Evolutionary conservation across 2,329 filamentous ascomycete species (phyloP).

Genomic region (Hypoxylon sp.): DNA sequence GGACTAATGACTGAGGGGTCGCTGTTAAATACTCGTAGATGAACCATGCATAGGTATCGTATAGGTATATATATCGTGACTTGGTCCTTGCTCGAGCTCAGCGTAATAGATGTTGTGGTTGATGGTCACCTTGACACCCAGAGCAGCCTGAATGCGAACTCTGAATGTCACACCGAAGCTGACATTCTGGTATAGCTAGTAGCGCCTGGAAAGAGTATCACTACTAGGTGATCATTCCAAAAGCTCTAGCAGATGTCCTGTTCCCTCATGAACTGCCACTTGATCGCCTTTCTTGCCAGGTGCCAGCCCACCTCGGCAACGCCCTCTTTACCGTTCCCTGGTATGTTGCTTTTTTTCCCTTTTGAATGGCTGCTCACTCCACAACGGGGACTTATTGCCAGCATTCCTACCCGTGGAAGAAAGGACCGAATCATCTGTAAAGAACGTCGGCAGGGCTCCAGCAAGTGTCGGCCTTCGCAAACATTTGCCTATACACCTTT

Average conservation of each 20-base stretch:
- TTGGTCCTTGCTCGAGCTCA: slow-evolving; percentile 4
- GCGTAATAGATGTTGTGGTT: slow-evolving; percentile 2
- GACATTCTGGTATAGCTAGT: slow-evolving; percentile 19
- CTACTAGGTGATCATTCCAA: slow-evolving; percentile 42
- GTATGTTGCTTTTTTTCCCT: slow-evolving; percentile 37
- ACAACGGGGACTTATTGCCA: slow-evolving; percentile 16
- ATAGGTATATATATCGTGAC: slow-evolving; percentile 23
- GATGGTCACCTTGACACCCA: not conserved
- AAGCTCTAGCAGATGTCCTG: slow-evolving; percentile 22
- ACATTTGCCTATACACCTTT: slow-evolving; percentile 13
- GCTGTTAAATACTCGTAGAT: not conserved
- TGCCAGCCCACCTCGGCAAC: slow-evolving; percentile 26
- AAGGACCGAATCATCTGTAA: slow-evolving; percentile 35
- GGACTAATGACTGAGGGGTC: not conserved
- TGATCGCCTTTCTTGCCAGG: slow-evolving; percentile 23
- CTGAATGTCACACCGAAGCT: slow-evolving; percentile 24
- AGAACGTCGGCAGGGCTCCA: slow-evolving; percentile 7
- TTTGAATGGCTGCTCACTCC: slow-evolving; percentile 2
- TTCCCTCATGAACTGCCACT: slow-evolving; percentile 30
- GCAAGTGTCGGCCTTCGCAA: slow-evolving; percentile 10
- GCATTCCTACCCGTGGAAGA: slow-evolving; percentile 37
- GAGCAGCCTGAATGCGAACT: slow-evolving; percentile 12
- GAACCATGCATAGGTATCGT: not conserved
- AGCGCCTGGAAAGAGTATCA: slow-evolving; percentile 36
- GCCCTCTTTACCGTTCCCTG: slow-evolving; percentile 13